These are phyloP conservation scores for Periconia digitata DNA, from an alignment of 2,329 filamentous ascomycete genomes.

Conservation along the genomic window DNA sequence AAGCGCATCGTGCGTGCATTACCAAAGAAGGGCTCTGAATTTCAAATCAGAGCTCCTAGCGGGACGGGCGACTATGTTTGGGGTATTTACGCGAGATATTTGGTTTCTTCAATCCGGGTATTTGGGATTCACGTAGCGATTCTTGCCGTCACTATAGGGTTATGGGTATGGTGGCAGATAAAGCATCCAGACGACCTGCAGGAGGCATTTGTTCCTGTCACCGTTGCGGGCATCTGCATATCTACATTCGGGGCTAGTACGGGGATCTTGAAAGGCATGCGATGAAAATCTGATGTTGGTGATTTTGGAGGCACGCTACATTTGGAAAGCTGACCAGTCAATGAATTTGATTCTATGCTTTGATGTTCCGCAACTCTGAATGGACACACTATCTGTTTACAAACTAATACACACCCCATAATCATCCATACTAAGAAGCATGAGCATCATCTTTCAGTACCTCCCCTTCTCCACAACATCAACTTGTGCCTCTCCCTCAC, in stretches of 20 bases:
- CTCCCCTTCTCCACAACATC: background rate
- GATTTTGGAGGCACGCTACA: no score
- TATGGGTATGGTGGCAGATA: conserved; percentile 4
- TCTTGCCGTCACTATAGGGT: background rate
- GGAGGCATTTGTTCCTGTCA: conserved; percentile 2
- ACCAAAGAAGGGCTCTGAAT: conserved; percentile 4
- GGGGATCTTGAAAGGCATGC: conserved; percentile 1
- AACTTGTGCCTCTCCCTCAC: background rate
- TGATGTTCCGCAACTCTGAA: no score
- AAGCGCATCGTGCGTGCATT: background rate
- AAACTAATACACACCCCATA: no score
- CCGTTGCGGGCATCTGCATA: background rate
- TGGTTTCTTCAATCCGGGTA: background rate
- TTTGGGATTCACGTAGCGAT: conserved; percentile 2
- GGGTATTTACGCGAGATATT: conserved; percentile 6
- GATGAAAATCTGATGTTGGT: background rate
- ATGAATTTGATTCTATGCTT: no score
- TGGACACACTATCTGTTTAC: no score
- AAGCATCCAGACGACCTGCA: conserved; percentile 1
- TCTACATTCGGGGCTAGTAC: conserved; percentile 4
- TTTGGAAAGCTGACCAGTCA: no score
- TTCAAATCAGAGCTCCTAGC: background rate
- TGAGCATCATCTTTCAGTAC: no score
- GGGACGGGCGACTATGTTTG: background rate
- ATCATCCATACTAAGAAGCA: no score